Percentiles rank a stretch among this genome's conserved stretches.
phyloP scores from a whole-genome alignment of 2,329 filamentous ascomycete genomes.

The Leptographium lundbergii region DNA sequence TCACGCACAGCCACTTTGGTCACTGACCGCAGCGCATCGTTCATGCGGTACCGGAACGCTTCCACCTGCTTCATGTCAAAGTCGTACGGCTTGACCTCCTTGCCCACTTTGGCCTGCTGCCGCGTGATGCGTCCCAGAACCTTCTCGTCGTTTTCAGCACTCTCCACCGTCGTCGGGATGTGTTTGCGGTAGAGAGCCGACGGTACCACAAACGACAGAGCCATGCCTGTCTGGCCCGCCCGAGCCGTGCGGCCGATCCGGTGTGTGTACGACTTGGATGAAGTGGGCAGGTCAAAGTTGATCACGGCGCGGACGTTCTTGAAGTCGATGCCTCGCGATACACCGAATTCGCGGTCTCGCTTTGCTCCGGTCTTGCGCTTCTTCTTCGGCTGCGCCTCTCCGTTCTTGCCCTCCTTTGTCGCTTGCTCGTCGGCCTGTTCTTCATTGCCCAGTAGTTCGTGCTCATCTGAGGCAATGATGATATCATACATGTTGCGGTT shows the following conservation, averaged over 20 bases:
- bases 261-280: slow-evolving; percentile 90
- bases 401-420: slow-evolving; percentile 6
- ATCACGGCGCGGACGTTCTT: slow-evolving; percentile 87
- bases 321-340: slow-evolving; percentile 96
- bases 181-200: slow-evolving; percentile 75
- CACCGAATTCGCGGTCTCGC: slow-evolving; percentile 76
- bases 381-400: slow-evolving; percentile 34
- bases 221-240: slow-evolving; percentile 84
- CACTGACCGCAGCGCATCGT: slow-evolving; percentile 79
- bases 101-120: slow-evolving; percentile 68
- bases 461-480: slow-evolving; percentile 76
- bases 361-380: slow-evolving; percentile 48
- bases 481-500: slow-evolving; percentile 96
- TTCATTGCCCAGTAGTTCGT: slow-evolving; percentile 21
- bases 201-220: slow-evolving; percentile 88
- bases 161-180: slow-evolving; percentile 66
- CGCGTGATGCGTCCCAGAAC: slow-evolving; percentile 68
- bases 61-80: slow-evolving; percentile 94
- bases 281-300: slow-evolving; percentile 89
- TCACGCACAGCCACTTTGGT: slow-evolving; percentile 84
- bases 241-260: slow-evolving; percentile 88
- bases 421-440: slow-evolving; percentile 33
- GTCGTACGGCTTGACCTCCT: slow-evolving; percentile 75
- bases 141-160: slow-evolving; percentile 72
- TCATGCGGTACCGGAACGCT: slow-evolving; percentile 88